phyloP scores from a whole-genome alignment of 306 rosid genomes.

The Inga leiocalycina region DNA sequence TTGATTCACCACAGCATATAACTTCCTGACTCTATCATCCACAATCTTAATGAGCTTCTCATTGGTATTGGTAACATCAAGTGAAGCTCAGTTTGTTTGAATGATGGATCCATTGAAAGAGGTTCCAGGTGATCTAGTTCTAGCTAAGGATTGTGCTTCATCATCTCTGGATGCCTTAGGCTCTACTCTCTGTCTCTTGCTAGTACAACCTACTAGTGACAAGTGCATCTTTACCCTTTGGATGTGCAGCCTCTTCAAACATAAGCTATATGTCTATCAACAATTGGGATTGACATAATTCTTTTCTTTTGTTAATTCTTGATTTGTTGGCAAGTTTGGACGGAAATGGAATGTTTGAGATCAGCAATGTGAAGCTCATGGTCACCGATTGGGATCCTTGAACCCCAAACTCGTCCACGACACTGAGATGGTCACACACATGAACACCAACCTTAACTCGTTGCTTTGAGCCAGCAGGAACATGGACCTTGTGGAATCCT shows the following conservation, averaged over 20 bases:
- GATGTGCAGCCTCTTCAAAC: background rate
- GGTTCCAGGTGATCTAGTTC: too few relatives aligned
- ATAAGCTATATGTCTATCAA: conserved; percentile 8
- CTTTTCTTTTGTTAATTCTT: conserved; percentile 4
- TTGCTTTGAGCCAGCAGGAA: conserved; percentile 56
- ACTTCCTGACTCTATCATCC: too few relatives aligned
- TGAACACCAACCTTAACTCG: conserved; percentile 53
- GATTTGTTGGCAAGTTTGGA: conserved; percentile 45
- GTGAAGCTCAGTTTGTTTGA: too few relatives aligned
- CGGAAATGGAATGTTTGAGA: conserved; percentile 57
- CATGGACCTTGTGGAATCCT: conserved; percentile 59
- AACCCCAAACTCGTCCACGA: conserved; percentile 73
- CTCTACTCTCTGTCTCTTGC: too few relatives aligned
- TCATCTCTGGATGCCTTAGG: too few relatives aligned
- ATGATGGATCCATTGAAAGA: too few relatives aligned
- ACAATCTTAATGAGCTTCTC: too few relatives aligned
- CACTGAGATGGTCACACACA: conserved; percentile 71
- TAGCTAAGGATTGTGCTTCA: too few relatives aligned
- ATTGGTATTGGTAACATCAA: too few relatives aligned
- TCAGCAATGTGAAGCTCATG: conserved; percentile 81
- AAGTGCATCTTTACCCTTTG: too few relatives aligned
- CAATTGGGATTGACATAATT: conserved; percentile 11
- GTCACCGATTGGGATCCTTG: conserved; percentile 79
- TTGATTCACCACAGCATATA: too few relatives aligned
- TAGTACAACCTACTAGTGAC: too few relatives aligned